phyloP scores from a whole-genome alignment of 1,139 yeast genomes.

The Saccharomyces hybrid region DNA sequence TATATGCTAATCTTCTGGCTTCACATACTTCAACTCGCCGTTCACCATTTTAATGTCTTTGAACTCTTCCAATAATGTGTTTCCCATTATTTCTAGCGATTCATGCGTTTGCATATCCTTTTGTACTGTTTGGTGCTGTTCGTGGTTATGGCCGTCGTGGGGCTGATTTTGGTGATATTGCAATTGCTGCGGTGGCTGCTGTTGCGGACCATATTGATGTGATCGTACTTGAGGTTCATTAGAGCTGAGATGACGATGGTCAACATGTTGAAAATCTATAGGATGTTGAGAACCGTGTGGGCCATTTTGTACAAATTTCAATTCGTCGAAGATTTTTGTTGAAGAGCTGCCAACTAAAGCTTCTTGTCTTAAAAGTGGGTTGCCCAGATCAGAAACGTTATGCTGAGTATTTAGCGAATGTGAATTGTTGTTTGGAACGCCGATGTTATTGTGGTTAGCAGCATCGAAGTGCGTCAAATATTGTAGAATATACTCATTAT shows the following conservation, averaged over 20 bases:
- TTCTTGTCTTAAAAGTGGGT: not conserved
- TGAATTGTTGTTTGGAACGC: not conserved
- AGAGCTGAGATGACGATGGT: not conserved
- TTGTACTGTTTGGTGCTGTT: not conserved
- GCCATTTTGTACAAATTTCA: not conserved
- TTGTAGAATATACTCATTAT: not conserved
- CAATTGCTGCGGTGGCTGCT: not conserved
- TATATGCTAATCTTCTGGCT: constrained; percentile 1
- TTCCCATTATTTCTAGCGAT: constrained; percentile 12
- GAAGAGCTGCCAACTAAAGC: not conserved
- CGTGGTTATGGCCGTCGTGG: not conserved
- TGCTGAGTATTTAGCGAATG: not conserved
- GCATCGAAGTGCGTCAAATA: not conserved
- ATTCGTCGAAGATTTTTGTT: not conserved
- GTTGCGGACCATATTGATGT: not conserved
- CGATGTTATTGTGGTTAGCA: not conserved
- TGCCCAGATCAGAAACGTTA: not conserved
- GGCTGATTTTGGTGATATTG: not conserved
- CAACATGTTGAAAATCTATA: not conserved
- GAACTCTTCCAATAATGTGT: constrained; percentile 6
- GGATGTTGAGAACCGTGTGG: not conserved
- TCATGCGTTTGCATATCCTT: not conserved
- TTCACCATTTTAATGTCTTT: constrained; percentile 6
- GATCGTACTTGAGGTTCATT: not conserved
- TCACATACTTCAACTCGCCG: constrained; percentile 6